Percentiles rank a stretch among this genome's conserved stretches.
Evolutionary conservation across 2,329 filamentous ascomycete species (phyloP).

Genomic region (Penicillium sp.): DNA sequence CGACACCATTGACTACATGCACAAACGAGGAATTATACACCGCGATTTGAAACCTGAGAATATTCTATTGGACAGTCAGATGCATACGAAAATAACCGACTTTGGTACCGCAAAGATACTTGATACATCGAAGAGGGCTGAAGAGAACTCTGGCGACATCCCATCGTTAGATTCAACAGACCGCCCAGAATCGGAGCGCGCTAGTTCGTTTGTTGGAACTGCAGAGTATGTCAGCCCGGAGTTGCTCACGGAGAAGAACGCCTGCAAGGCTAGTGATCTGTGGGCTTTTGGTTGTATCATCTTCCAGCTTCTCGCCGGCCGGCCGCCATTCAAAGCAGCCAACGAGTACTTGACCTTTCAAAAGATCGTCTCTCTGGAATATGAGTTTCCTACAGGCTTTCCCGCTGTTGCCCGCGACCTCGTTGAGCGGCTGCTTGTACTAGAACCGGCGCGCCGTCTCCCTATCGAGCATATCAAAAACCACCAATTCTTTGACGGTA

Average conservation of each 20-base stretch:
- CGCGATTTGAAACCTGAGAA: slow-evolving; percentile 97
- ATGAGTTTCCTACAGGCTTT: slow-evolving; percentile 87
- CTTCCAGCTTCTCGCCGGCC: slow-evolving; percentile 91
- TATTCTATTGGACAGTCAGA: slow-evolving; percentile 86
- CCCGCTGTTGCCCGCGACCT: slow-evolving; percentile 81
- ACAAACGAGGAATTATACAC: slow-evolving; percentile 91
- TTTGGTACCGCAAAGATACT: slow-evolving; percentile 98
- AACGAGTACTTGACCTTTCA: slow-evolving; percentile 98
- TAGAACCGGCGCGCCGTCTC: slow-evolving; percentile 78
- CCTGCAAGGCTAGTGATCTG: slow-evolving; percentile 93
- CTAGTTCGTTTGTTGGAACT: slow-evolving; percentile 93
- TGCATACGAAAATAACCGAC: slow-evolving; percentile 98
- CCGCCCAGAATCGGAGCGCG: slow-evolving; percentile 63
- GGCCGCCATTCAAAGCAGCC: slow-evolving; percentile 91
- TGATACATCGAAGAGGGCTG: slow-evolving; percentile 50
- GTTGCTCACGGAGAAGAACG: slow-evolving; percentile 91
- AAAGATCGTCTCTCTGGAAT: slow-evolving; percentile 92
- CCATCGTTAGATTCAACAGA: slow-evolving; percentile 50
- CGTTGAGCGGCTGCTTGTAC: slow-evolving; percentile 81
- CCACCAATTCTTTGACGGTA: slow-evolving; percentile 89
- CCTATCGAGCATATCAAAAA: slow-evolving; percentile 96
- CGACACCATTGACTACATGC: slow-evolving; percentile 97
- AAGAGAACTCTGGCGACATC: slow-evolving; percentile 43
- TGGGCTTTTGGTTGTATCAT: slow-evolving; percentile 99
- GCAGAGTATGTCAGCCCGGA: slow-evolving; percentile 98